Evolutionary conservation across 2,329 filamentous ascomycete species (phyloP), one percentile per base, ranked within the genome.

Genomic region (Gliomastix tumulicola): DNA sequence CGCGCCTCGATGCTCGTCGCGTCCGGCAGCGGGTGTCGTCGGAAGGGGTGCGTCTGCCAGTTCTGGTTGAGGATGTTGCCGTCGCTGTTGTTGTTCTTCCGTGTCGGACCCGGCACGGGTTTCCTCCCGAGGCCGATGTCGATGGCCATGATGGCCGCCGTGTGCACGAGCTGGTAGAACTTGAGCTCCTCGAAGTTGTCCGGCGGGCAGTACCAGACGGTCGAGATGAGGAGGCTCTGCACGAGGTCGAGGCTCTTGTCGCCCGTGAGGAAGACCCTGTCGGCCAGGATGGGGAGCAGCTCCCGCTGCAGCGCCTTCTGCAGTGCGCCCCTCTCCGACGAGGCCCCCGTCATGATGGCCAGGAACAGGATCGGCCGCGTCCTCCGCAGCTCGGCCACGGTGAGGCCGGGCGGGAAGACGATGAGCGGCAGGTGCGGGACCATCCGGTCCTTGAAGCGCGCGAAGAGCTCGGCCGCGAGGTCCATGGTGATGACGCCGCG

Each of bases 171-270:
- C 62, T 90, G 85, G 61, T 92, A 94, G 56, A 92, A 94, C 54
- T 92, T 92, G 51, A 90, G 76, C 60, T 92, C 84, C 50, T 94
- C 86, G 41, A 85, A 85, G 48, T 84, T 75, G 46, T 90, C 81
- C 0, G 88, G 88, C 13, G 87, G 86, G 55, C 79, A 80, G 56
- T 94, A 94, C 85, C 88, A 94, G 16, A 88, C 74, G n/a, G 82
- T 78, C 7, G 78, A 70, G 4, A 94, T 66, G 40, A 86, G 73
- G 28, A 94, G 63, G 3, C 85, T 76, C 60, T 95, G 88, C 8
- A 94, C 77, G 7, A 94, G 66, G 56, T 94, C 88, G 15, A 95
- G 61, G 23, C 76, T 86, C 65, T 94, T 94, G 48, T 88, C 80
- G 11, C 85, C 87, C 7, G 76, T 74, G 21, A 88, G 66, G 46